A percentile compares a stretch with the other conserved stretches of the same genome.
phyloP scores from a whole-genome alignment of 768 basidiomycete species.

The Mrakia blollopis region DNA sequence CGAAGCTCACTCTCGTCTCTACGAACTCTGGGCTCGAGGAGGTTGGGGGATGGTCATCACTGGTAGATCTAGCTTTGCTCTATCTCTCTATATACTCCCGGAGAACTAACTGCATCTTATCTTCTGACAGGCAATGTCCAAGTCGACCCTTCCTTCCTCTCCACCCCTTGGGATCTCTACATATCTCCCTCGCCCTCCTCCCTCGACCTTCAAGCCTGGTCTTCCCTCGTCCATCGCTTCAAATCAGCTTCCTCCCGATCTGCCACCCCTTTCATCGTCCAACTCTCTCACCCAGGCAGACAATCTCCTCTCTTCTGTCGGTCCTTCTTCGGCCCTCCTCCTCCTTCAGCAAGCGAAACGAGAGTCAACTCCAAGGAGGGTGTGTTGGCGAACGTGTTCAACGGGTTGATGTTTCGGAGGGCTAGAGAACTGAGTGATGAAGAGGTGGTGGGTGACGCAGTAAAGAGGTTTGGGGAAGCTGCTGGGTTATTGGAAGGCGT shows the following conservation, averaged over 20 bases:
- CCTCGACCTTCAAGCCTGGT: constrained; percentile 12
- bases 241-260: constrained; percentile 3
- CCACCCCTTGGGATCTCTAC: constrained; percentile 37
- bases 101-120: constrained; percentile 28
- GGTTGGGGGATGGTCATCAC: constrained; percentile 86
- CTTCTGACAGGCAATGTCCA: constrained; percentile 39
- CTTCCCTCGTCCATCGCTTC: neutral
- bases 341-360: constrained; percentile 55
- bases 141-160: constrained; percentile 38
- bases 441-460: constrained; percentile 61
- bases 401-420: constrained; percentile 57
- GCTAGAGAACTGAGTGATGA: constrained; percentile 56
- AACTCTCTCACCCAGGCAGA: constrained; percentile 71
- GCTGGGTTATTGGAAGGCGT: constrained; percentile 59
- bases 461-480: constrained; percentile 61
- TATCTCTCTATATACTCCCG: constrained; percentile 47
- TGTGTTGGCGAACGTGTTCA: constrained; percentile 47
- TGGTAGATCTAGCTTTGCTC: constrained; percentile 58
- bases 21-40: constrained; percentile 66
- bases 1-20: constrained; percentile 58
- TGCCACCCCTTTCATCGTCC: constrained; percentile 61
- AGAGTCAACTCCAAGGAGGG: constrained; percentile 34
- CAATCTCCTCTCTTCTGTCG: constrained; percentile 71
- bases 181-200: constrained; percentile 23
- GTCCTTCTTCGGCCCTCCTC: constrained; percentile 52